Conservation (phyloP, 441 rosid species). For the Caryocar brasiliense region DNA sequence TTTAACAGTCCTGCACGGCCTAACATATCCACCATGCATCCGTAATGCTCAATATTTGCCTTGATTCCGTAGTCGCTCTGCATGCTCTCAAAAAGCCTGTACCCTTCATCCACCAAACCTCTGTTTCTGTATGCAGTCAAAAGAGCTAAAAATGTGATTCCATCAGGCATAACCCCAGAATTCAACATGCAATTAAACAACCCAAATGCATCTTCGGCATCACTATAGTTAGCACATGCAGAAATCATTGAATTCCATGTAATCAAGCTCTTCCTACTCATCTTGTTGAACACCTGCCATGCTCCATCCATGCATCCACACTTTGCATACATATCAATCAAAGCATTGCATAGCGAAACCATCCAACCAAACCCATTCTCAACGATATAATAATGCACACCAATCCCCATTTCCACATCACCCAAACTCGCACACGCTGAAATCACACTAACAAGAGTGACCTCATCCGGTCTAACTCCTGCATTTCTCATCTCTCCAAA, state of each 20-base stretch:
- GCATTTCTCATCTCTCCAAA: slow-evolving; percentile 8
- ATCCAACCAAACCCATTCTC: slow-evolving; percentile 19
- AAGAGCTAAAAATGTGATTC: slow-evolving; percentile 9
- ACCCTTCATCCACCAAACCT: slow-evolving; percentile 16
- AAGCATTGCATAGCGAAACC: slow-evolving; percentile 18
- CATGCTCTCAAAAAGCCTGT: slow-evolving; percentile 10
- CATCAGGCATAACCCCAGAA: slow-evolving; percentile 11
- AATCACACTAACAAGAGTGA: slow-evolving; percentile 15
- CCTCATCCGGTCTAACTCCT: slow-evolving; percentile 14
- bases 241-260: slow-evolving; percentile 20
- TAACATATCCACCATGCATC: slow-evolving; percentile 11
- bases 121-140: slow-evolving; percentile 3
- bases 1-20: slow-evolving; percentile 16
- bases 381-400: slow-evolving; percentile 10
- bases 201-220: slow-evolving; percentile 4
- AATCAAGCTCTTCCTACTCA: slow-evolving; percentile 14
- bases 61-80: slow-evolving; percentile 6
- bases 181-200: slow-evolving; percentile 8
- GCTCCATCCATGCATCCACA: slow-evolving; percentile 14
- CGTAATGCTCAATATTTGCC: slow-evolving; percentile 13
- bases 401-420: slow-evolving; percentile 4
- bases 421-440: slow-evolving; percentile 15
- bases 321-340: slow-evolving; percentile 15
- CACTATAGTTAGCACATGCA: slow-evolving; percentile 14
- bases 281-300: slow-evolving; percentile 15